These are phyloP conservation scores for Boletellus sp. DNA, from an alignment of 768 basidiomycete genomes.

Conservation along the genomic window DNA sequence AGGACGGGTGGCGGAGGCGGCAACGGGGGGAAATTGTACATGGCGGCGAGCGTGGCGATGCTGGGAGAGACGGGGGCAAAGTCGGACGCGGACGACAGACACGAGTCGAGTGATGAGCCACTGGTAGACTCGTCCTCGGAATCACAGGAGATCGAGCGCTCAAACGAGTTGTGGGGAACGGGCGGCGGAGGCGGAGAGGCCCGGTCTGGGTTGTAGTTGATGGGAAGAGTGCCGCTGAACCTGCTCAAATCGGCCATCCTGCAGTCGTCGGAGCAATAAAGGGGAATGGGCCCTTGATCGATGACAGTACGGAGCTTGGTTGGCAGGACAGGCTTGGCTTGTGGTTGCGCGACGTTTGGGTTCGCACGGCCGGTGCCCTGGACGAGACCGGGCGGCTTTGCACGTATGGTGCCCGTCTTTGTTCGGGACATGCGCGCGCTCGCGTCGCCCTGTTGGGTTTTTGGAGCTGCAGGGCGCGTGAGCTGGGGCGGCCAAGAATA, in stretches of 20 bases:
- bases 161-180: slow-evolving; percentile 39
- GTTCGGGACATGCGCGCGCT: slow-evolving; percentile 29
- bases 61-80: slow-evolving; percentile 21
- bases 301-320: slow-evolving; percentile 63
- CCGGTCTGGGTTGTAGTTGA: slow-evolving; percentile 47
- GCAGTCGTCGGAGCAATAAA: slow-evolving; percentile 84
- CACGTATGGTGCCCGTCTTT: slow-evolving; percentile 37
- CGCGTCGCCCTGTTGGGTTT: slow-evolving; percentile 29
- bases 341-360: slow-evolving; percentile 45
- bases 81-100: slow-evolving; percentile 25
- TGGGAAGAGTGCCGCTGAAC: slow-evolving; percentile 38
- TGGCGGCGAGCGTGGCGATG: slow-evolving; percentile 38
- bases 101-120: slow-evolving; percentile 38
- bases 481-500: not conserved
- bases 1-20: slow-evolving; percentile 50
- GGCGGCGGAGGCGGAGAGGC: slow-evolving; percentile 39
- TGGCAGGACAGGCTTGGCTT: slow-evolving; percentile 30
- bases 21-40: slow-evolving; percentile 48
- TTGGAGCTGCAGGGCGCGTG: slow-evolving; percentile 14
- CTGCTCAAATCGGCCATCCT: slow-evolving; percentile 53
- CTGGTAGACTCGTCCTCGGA: slow-evolving; percentile 42
- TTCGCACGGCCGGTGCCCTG: slow-evolving; percentile 64
- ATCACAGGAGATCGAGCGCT: slow-evolving; percentile 23
- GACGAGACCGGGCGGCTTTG: slow-evolving; percentile 49
- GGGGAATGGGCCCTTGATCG: slow-evolving; percentile 74